A percentile compares a stretch with the other conserved stretches of the same genome.
These are phyloP conservation scores for Geotrichum histeridarum DNA, from an alignment of 1,139 yeast genomes.

Conservation along the genomic window DNA sequence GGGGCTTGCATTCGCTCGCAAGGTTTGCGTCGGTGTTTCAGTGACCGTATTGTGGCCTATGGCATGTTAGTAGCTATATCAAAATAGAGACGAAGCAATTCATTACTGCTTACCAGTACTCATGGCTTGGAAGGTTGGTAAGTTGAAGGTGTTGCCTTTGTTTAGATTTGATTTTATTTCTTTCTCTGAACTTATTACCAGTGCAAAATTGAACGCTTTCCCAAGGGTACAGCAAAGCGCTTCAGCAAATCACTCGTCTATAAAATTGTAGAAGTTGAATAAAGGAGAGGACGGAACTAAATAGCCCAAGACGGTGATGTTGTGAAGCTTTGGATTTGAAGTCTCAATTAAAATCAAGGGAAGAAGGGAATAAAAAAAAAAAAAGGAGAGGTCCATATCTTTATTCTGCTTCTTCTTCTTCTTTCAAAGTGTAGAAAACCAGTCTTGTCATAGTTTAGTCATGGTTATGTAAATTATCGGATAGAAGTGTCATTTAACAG, in stretches of 20 bases:
- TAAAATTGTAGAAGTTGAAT: not conserved
- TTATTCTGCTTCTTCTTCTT: not conserved
- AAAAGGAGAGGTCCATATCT: not conserved
- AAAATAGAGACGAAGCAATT: not conserved
- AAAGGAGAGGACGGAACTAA: slow-evolving; percentile 10
- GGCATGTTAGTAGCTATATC: not conserved
- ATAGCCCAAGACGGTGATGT: slow-evolving; percentile 6
- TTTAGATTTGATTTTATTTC: not conserved
- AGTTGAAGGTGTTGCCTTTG: not conserved
- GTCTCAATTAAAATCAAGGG: not conserved
- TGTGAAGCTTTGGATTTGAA: not conserved
- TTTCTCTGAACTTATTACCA: not conserved
- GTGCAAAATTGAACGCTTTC: not conserved
- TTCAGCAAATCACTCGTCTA: not conserved
- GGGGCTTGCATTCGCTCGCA: not conserved
- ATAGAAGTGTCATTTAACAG: too few species aligned
- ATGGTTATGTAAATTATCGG: too few species aligned
- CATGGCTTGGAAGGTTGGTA: not conserved
- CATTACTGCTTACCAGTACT: slow-evolving; percentile 6
- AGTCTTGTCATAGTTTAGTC: too few species aligned
- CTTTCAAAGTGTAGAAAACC: too few species aligned
- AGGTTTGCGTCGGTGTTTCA: not conserved
- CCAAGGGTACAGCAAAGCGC: not conserved
- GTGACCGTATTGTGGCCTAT: slow-evolving; percentile 6
- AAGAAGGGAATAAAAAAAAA: not conserved